Conservation (phyloP, 805 yeast species). For the Yarrowia hollandica region DNA sequence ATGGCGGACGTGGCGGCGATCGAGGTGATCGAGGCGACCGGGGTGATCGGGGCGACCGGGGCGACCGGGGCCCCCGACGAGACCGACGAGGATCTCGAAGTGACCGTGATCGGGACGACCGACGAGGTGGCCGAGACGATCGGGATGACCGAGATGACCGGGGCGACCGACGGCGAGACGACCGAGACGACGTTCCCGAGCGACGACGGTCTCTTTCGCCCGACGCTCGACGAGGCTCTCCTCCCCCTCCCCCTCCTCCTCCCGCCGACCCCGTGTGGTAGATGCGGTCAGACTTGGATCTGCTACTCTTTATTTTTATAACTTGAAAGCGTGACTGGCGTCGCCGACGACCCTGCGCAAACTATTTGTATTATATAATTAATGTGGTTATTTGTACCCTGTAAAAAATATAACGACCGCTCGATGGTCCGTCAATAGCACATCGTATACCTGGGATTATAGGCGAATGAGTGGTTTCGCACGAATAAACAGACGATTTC, state of each 20-base stretch:
- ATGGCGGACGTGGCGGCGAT: neutral
- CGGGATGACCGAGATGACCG: slow-evolving; percentile 39
- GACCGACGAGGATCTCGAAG: slow-evolving; percentile 32
- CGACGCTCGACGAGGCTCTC: slow-evolving; percentile 28
- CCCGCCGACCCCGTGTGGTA: slow-evolving; percentile 26
- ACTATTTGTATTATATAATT: slow-evolving; percentile 10
- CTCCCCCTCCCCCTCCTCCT: slow-evolving; percentile 26
- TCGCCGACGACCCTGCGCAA: too few species aligned
- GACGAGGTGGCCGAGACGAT: slow-evolving; percentile 44
- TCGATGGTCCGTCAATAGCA: too few species aligned
- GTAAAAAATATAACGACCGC: too few species aligned
- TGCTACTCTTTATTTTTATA: slow-evolving; percentile 9
- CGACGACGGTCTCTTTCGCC: slow-evolving; percentile 33
- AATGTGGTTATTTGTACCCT: too few species aligned
- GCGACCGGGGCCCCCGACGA: slow-evolving; percentile 9
- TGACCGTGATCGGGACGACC: slow-evolving; percentile 48
- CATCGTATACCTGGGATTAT: too few species aligned
- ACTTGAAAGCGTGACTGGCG: slow-evolving; percentile 8
- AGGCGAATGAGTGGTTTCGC: too few species aligned
- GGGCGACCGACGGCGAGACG: slow-evolving; percentile 31
- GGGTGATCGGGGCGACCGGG: neutral
- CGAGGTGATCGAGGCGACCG: slow-evolving; percentile 38
- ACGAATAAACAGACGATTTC: too few species aligned
- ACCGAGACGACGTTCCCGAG: slow-evolving; percentile 8
- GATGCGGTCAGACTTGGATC: neutral